Evolutionary conservation across 495 filamentous ascomycete species (phyloP).

Genomic region (Pseudoneurospora amorphoporcata): DNA sequence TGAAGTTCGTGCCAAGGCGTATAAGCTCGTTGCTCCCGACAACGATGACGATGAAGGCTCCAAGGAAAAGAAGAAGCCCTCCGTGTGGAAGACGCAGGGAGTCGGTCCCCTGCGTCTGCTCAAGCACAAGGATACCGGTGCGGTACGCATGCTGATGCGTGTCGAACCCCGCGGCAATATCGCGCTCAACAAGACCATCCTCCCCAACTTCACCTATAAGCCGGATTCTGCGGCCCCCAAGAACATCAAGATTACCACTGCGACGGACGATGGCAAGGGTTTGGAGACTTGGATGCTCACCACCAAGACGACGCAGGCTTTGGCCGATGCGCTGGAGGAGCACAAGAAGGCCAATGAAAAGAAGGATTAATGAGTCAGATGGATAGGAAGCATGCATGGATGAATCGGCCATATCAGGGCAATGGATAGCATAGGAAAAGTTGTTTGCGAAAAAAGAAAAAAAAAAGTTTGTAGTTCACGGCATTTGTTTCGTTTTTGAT

Average conservation of each 20-base stretch:
- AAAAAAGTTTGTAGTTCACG: neutral
- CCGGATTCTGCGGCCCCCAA: constrained; percentile 32
- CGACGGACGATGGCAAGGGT: constrained; percentile 36
- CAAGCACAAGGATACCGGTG: constrained; percentile 52
- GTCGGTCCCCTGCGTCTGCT: constrained; percentile 57
- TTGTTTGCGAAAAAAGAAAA: neutral
- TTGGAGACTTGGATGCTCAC: constrained; percentile 56
- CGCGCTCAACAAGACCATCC: constrained; percentile 54
- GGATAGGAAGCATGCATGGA: neutral
- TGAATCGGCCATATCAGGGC: neutral
- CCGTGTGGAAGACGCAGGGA: constrained; percentile 49
- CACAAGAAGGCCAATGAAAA: constrained; percentile 39
- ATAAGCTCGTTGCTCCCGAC: constrained; percentile 35
- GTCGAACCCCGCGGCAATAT: constrained; percentile 60
- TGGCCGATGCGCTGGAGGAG: constrained; percentile 36
- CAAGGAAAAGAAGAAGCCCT: constrained; percentile 26
- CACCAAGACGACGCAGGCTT: constrained; percentile 43
- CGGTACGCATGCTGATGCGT: constrained; percentile 54
- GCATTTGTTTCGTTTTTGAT: neutral
- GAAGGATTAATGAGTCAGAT: constrained; percentile 2
- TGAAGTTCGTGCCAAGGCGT: constrained; percentile 52
- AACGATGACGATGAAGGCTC: constrained; percentile 21
- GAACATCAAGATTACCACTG: constrained; percentile 46
- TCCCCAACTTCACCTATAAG: constrained; percentile 49
- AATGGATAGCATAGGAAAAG: neutral